Base-by-base conservation (phyloP, 129 eudicot genomes). In the Arctium lappa region DNA sequence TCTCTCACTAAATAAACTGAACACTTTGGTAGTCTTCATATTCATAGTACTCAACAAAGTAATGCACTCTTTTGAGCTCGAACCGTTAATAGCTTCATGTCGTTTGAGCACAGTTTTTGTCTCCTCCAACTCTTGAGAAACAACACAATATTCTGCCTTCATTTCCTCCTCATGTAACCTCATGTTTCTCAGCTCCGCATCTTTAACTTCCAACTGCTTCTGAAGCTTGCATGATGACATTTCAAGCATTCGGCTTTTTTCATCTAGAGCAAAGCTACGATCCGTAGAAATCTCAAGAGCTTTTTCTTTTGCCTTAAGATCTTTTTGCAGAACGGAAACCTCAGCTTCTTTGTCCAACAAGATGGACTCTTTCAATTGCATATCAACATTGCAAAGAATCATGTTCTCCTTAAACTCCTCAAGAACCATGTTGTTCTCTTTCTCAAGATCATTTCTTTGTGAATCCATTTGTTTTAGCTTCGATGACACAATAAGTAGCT, bases 381-480 rank as follows among this genome's bases (percentile, higher is more conserved):
- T 81, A 76, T 87, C 86, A 3, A 90, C 65, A 71, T 56, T 76
- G 50, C 75, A 60, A 16, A 87, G 48, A 46, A 89, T 77, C 8
- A 85, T 16, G 62, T 89, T 88, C 73, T 79, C 76, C 79, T 86
- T 89, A 30, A 91, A 79, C 37, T 48, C 46, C 75, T 91, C 92
- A 53, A 91, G 82, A 72, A 79, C 85, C 71, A 74, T 73, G 8
- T n/a, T 70, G 2, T 89, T 85, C 76, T 83, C 75, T n/a, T 66
- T 80, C 80, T 84, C 88, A 56, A 86, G 69, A 71, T 86, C 85
- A 82, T 72, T 85, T 39, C 80, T 85, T 36, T 74, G 42, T 38
- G 69, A 44, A 81, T 77, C 91, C 86, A 78, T 68, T 82, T 90
- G 90, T 73, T 88, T 66, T 11, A 90, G 77, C 86, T 90, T 92